Conservation (phyloP, 2,329 filamentous ascomycete species). For the Ploettnerulaceae sp. region DNA sequence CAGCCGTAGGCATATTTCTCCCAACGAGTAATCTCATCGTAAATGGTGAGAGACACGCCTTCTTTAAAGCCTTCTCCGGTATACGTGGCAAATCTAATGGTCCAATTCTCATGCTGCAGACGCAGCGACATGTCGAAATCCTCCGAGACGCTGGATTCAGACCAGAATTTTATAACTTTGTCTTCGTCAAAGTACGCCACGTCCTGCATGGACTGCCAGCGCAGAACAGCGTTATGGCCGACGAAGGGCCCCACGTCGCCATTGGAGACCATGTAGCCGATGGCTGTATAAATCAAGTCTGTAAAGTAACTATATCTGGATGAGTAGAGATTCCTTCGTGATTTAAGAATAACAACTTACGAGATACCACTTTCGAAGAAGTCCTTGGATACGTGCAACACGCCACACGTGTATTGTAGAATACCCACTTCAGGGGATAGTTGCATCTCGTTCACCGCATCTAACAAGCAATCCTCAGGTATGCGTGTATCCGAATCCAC, state of each 20-base stretch:
- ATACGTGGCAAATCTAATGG: conserved; percentile 68
- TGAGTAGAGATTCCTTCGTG: too few species aligned
- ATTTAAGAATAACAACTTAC: too few species aligned
- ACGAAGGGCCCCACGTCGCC: conserved; percentile 76
- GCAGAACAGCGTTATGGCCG: conserved; percentile 73
- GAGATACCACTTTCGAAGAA: conserved; percentile 69
- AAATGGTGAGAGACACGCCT: conserved; percentile 77
- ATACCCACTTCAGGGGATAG: conserved; percentile 73
- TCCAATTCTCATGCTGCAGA: conserved; percentile 67
- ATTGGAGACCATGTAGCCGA: conserved; percentile 71
- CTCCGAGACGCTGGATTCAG: conserved; percentile 72
- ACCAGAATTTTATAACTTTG: conserved; percentile 74
- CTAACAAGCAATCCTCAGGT: conserved; percentile 69
- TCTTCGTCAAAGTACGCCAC: conserved; percentile 66
- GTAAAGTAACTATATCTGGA: too few species aligned
- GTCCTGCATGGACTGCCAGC: conserved; percentile 71
- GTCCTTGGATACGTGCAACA: conserved; percentile 73
- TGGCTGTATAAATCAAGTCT: conserved; percentile 71
- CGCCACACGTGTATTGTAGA: conserved; percentile 71
- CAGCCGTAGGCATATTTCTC: conserved; percentile 85
- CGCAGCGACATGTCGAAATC: conserved; percentile 80
- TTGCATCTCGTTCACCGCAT: conserved; percentile 79
- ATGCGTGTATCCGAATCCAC: conserved; percentile 78
- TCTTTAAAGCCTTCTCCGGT: conserved; percentile 73
- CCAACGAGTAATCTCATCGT: conserved; percentile 80